Base-by-base conservation (phyloP, 352 stramenopile species). In the Peronosclerospora sorghi region DNA sequence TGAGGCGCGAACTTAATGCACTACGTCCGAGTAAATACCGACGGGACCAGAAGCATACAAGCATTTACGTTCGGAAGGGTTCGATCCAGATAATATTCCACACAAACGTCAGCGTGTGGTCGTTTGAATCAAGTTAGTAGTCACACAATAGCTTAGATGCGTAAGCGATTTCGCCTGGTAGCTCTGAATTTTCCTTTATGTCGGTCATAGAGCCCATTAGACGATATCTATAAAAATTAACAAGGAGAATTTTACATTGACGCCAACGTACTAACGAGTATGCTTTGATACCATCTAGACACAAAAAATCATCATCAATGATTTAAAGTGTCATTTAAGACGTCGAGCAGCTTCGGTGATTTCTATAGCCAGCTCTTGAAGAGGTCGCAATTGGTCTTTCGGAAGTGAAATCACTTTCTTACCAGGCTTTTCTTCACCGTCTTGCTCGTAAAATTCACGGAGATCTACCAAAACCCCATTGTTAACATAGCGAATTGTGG, bases 351-450 rank as follows among this genome's bases (percentile, higher is more conserved):
- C 56, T 43, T 71, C 42, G 2, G 53, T 54, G 18, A 81, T 59
- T 1, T 73, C 59, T 2, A 48, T 34, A 35, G 51, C 43, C 28
- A 54, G 23, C 14, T 68, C 40, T 29, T 68, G 45, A 15, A 90
- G 55, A 35, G 54, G 53, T 8, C 39, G 23, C 71, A 69, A 87
- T 38, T 87, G 74, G 8, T 84, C 68, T 35, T 68, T 80, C 0
- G 68, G 81, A 8, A 90, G 57, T 18, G 77, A 78, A 23, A 90
- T 84, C 8, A 73, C 75, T 47, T 90, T 88, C 35, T 82, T 83
- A n/a, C 73, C 71, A 28, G 78, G 78, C 40, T 79, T 83, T 24
- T 48, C 36, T 18, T 66, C 46, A 2, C 64, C 62, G 15, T 80
- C 54, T 43, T 76, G 43, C 13, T 86, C 66, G 30, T 88, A 88